Evolutionary conservation across 1,139 yeast genomes (phyloP), one percentile per base, ranked within the genome.

Genomic region (Protomyces lactucae-debilis): DNA sequence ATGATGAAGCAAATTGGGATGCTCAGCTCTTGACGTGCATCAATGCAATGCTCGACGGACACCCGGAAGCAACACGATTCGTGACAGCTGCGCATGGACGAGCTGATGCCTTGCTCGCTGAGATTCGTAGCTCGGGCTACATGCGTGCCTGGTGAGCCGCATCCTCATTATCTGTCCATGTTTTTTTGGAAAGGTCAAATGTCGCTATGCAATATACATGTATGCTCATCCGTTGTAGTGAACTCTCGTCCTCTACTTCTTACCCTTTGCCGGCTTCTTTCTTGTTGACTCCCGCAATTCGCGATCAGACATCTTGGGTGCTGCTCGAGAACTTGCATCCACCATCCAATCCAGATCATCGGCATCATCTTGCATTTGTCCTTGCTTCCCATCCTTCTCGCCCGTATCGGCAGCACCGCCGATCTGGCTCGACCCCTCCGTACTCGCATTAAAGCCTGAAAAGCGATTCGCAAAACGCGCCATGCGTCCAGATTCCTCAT

Each of bases 1-100:
- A 64, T 23, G 66, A 64, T 37, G 54, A 56, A 32, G 56, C 52
- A n/a, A 55, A 60, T 21, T 64, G 66, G 66, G 66, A 64, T 52
- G 43, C 61, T 36, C 53, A 53, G 23, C 52, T 64, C 18, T 37
- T 64, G 37, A 52, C 45, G 21, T 48, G 53, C 43, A 54, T 57
- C 43, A 54, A 56, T 25, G 61, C 61, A 28, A 48, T 36, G 32
- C 37, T 46, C 18, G 21, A 36, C 28, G 55, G 61, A 28, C 18
- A 36, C 12, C 61, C 54, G 3, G 48, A 43, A 18, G 48, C 48
- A 18, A 43, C 48, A 21, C 48, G 25, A 3, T 43, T 43, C 23
- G 48, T 43, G 1, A 18, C 48, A 10, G 48, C 48, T 16, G 48
- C 48, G 23, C 12, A 18, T 16, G 48, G 48, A 2, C 16, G 18